Evolutionary conservation across 139 green algal genomes (phyloP).

Genomic region (Trebouxia sp.): DNA sequence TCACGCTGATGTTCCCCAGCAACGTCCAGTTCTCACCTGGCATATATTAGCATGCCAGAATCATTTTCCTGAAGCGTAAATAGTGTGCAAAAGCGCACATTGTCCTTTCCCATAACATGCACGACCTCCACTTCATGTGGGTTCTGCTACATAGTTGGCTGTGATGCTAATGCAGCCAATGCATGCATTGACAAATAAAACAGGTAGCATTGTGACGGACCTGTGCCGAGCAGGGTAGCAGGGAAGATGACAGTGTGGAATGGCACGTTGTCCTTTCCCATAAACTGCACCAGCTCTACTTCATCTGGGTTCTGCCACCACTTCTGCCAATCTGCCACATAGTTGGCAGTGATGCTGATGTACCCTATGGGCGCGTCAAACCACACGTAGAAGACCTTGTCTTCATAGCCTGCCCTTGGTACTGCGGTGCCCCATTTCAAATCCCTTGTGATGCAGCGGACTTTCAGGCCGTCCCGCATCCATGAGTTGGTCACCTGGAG

Average conservation of each 20-base stretch:
- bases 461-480: constrained; percentile 95
- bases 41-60: constrained; percentile 50
- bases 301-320: constrained; percentile 93
- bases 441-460: constrained; percentile 96
- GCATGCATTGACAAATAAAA: neutral
- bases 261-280: constrained; percentile 99
- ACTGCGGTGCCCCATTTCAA: constrained; percentile 96
- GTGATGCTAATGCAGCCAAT: no score
- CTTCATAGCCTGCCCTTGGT: constrained; percentile 79
- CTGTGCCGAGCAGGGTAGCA: constrained; percentile 79
- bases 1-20: no score
- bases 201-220: neutral
- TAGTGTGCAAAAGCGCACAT: constrained; percentile 98
- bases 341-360: constrained; percentile 96
- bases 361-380: constrained; percentile 99
- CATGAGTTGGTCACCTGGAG: constrained; percentile 86
- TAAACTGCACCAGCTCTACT: constrained; percentile 99
- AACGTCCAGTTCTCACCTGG: no score
- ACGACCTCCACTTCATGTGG: constrained; percentile 94
- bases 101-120: constrained; percentile 99
- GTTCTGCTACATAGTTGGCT: constrained; percentile 88
- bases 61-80: constrained; percentile 88
- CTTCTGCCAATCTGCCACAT: constrained; percentile 79
- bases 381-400: constrained; percentile 99
- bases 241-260: constrained; percentile 99